Conservation (phyloP, 306 rosid species). For the Herpetospermum pedunculosum region DNA sequence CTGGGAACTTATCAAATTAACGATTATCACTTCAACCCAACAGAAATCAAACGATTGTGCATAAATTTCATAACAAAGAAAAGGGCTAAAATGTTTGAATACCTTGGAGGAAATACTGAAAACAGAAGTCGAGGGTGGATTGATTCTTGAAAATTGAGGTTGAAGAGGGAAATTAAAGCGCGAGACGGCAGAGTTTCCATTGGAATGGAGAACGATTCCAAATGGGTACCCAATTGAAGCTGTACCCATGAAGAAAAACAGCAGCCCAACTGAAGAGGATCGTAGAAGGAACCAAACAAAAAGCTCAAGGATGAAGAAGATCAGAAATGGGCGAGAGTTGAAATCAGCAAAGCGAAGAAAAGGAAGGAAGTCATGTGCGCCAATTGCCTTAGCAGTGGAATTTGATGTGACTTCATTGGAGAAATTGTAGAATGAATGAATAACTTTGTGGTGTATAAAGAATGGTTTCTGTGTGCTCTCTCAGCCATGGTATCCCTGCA, state of each 20-base stretch:
- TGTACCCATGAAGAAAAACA: conserved; percentile 31
- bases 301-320: too few species aligned
- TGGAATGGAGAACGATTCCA: conserved; percentile 25
- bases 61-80: neutral
- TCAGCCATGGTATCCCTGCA: neutral
- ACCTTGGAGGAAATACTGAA: conserved; percentile 36
- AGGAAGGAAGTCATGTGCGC: neutral
- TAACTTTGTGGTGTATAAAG: conserved; percentile 3
- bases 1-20: neutral
- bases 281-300: neutral
- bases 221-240: conserved; percentile 35
- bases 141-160: conserved; percentile 27
- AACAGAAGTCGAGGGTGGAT: conserved; percentile 22
- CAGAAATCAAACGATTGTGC: neutral
- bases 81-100: neutral
- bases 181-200: conserved; percentile 17
- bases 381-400: neutral
- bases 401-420: neutral
- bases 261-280: neutral
- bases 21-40: neutral
- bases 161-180: conserved; percentile 30
- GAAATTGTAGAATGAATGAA: neutral
- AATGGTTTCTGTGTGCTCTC: neutral
- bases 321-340: too few species aligned
- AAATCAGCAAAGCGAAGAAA: too few species aligned